phyloP scores from a whole-genome alignment of 2,329 filamentous ascomycete genomes.

The Verticillium longisporum region DNA sequence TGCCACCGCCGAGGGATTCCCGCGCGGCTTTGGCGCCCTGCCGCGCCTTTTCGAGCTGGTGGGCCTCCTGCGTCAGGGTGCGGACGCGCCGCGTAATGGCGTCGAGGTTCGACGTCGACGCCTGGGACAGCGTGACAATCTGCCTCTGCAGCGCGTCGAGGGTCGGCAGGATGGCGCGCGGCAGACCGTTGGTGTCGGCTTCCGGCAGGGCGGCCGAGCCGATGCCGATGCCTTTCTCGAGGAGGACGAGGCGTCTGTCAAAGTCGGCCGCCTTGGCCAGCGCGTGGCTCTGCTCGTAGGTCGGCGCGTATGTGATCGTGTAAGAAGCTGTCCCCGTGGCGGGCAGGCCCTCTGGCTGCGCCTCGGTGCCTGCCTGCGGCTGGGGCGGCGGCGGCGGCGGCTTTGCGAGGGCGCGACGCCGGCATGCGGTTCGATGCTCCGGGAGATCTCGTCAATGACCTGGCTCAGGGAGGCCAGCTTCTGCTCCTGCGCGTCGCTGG shows the following conservation, averaged over 20 bases:
- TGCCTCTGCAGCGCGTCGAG: conserved; percentile 77
- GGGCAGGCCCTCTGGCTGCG: not conserved
- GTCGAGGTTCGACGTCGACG: conserved; percentile 67
- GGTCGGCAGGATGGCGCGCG: conserved; percentile 71
- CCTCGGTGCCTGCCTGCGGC: conserved; percentile 9
- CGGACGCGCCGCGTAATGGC: conserved; percentile 63
- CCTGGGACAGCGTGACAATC: conserved; percentile 65
- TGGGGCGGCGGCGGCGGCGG: conserved; percentile 17
- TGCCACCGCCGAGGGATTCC: conserved; percentile 45
- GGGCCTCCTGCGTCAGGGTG: conserved; percentile 64
- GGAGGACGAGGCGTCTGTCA: conserved; percentile 67
- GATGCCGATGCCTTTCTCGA: conserved; percentile 79
- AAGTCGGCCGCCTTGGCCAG: conserved; percentile 82
- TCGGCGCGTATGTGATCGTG: conserved; percentile 57
- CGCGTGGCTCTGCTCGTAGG: conserved; percentile 61
- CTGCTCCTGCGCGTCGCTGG: conserved; percentile 33
- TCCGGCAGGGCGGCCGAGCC: conserved; percentile 62
- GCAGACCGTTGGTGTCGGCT: conserved; percentile 48
- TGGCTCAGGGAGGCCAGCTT: conserved; percentile 64
- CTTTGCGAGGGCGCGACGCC: not conserved
- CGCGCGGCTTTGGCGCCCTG: conserved; percentile 55
- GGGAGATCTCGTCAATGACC: conserved; percentile 60
- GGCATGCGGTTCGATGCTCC: conserved; percentile 7
- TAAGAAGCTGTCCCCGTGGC: conserved; percentile 25
- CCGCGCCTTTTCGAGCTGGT: conserved; percentile 60